phyloP scores from a whole-genome alignment of 768 basidiomycete genomes.

The Auriscalpium vulgare region DNA sequence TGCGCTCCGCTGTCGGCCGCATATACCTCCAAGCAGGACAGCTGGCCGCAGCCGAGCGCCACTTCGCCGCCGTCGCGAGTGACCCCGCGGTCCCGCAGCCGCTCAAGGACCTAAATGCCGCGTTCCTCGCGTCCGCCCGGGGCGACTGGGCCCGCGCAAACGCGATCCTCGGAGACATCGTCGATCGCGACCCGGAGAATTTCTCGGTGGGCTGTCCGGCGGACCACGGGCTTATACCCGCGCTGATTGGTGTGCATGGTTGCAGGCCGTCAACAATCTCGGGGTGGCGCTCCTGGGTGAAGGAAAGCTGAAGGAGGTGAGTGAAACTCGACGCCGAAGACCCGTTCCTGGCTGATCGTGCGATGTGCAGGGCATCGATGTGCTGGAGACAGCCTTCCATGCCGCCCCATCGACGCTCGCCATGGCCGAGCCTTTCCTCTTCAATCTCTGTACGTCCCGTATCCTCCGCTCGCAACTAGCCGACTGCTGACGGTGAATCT shows the following conservation, averaged over 20 bases:
- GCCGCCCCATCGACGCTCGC: constrained; percentile 64
- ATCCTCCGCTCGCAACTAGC: background rate
- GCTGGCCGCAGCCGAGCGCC: constrained; percentile 45
- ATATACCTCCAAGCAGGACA: constrained; percentile 72
- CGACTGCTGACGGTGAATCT: background rate
- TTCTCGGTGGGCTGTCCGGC: constrained; percentile 34
- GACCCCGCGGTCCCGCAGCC: constrained; percentile 36
- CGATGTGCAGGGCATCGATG: constrained; percentile 50
- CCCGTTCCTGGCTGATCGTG: background rate
- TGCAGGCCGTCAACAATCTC: constrained; percentile 68
- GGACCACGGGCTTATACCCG: background rate
- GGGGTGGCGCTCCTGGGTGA: constrained; percentile 64
- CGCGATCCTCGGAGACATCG: constrained; percentile 32
- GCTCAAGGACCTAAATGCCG: constrained; percentile 49
- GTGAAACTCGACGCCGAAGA: constrained; percentile 1
- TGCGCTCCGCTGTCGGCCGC: constrained; percentile 64
- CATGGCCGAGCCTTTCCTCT: constrained; percentile 75
- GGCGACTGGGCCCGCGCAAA: constrained; percentile 62
- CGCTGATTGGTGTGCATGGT: background rate
- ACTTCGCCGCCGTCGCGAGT: constrained; percentile 44
- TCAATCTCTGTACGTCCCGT: constrained; percentile 62
- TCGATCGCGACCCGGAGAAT: constrained; percentile 51
- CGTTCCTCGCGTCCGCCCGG: constrained; percentile 55
- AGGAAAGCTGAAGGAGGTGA: constrained; percentile 65
- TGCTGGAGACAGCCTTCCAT: constrained; percentile 54